Base-by-base conservation (phyloP, 2,329 filamentous ascomycete species). In the Penicillium griseofulvum region DNA sequence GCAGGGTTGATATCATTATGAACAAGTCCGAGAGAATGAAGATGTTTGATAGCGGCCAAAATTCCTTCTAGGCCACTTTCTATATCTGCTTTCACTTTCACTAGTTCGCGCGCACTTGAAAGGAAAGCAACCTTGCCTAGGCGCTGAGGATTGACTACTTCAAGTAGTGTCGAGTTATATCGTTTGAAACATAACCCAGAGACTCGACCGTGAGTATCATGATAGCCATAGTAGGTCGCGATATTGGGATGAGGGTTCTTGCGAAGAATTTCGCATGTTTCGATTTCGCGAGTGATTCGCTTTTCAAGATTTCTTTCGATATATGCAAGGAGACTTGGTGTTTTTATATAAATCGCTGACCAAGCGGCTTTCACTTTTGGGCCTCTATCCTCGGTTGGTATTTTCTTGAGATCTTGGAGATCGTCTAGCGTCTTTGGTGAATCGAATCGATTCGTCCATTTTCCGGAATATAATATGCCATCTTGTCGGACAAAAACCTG, bases 1-100 rank as follows among this genome's bases (percentile, higher is more conserved):
- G 50, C 49, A 17, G 66, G 67, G 22, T 65, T 71, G 22, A 73
- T 61, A 44, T 72, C 65, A 39, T 69, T 68, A 57, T 71, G 65
- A 14, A 68, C 62, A 46, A 69, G 41, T 12, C 63, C 58, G 33
- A 71, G 56, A 17, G 58, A 64, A 37, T 71, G 65, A 11, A 73
- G 58, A 60, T 72, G 62, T 44, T 62, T 52, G n/a, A 72, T 66
- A 12, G 56, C 65, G n/a, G 46, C 56, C 36, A 59, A n/a, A 54
- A 71, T 46, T 22, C 62, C 64, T 14, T 59, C 43, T 31, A 67
- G 33, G 8, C 56, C 4, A 44, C 17, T 52, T 59, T 49, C 57
- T 9, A 63, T 60, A 42, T 54, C 45, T 36, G 49, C 52, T 19
- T 29, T 55, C 24, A 68, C 52, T 19, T 29, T 55, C 28, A 68